A percentile compares a stretch with the other conserved stretches of the same genome.
phyloP scores from a whole-genome alignment of 1,284 basidiomycete genomes.

The Xerocomus amazonicus region DNA sequence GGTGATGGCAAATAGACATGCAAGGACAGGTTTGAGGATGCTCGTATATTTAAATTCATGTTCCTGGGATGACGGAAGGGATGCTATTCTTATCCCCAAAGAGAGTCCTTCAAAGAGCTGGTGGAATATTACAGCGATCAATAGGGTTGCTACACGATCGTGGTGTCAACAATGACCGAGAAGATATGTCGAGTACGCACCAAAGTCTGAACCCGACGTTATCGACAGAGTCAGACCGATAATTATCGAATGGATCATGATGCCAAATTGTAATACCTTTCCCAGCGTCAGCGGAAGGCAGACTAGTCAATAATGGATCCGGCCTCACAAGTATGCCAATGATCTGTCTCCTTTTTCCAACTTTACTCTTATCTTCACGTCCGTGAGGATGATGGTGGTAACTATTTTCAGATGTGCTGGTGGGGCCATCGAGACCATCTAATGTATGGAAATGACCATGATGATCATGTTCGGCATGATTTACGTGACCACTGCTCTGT shows the following conservation, averaged over 20 bases:
- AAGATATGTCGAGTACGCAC: constrained; percentile 39
- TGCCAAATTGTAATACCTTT: constrained; percentile 71
- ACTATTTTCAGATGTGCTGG: constrained; percentile 3
- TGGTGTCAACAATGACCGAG: constrained; percentile 1
- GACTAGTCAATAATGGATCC: background rate
- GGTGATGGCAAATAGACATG: constrained; percentile 65
- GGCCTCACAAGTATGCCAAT: constrained; percentile 58
- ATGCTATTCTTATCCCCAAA: constrained; percentile 71
- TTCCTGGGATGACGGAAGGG: constrained; percentile 44
- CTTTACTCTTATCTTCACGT: constrained; percentile 23
- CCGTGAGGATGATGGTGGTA: constrained; percentile 2
- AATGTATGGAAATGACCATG: constrained; percentile 14
- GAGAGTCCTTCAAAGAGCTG: constrained; percentile 79
- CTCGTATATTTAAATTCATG: constrained; percentile 18
- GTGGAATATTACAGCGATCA: constrained; percentile 73
- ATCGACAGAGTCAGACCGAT: constrained; percentile 72
- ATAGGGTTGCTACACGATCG: constrained; percentile 52
- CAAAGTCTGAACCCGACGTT: constrained; percentile 63
- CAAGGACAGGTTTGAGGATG: constrained; percentile 50
- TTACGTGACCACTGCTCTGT: background rate
- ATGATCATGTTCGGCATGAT: constrained; percentile 3
- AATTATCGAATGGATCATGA: constrained; percentile 80
- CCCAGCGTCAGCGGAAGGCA: constrained; percentile 1
- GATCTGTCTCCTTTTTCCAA: constrained; percentile 56
- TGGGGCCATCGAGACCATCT: constrained; percentile 4